Evolutionary conservation across 225 moss, liverwort and hornwort species (phyloP), one percentile per base, ranked within the genome.

Genomic region (Ulota crispa): DNA sequence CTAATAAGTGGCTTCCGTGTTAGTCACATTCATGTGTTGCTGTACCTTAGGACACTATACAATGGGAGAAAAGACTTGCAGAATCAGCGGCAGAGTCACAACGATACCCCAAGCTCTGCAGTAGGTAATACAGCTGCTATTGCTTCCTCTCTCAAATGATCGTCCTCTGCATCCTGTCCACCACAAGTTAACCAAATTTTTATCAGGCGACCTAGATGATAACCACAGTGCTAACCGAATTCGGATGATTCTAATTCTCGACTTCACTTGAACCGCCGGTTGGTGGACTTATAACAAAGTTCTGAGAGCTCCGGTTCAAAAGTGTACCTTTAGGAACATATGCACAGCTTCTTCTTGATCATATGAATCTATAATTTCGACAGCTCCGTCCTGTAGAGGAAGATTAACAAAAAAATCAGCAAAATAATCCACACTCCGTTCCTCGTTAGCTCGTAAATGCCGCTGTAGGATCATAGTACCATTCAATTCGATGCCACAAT

Each of bases 111-210:
- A 54, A 83, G 2, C 60, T 81, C 83, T 3, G 88, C 13, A 59
- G 24, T 83, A 70, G 88, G 88, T 59, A 88, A 75, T 16, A 88
- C 21, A 1, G 81, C 88, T 60, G 88, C 70, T 36, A 86, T 1
- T 0, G 83, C 83, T 75, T 88, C 78, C 70, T 78, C 71, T 69
- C 88, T 88, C 70, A 88, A 73, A 18, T 0, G 61, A 0, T 86
- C 83, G n/a, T 88, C 86, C 8, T 88, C 81, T 20, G 88, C 88
- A 81, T 88, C 88, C 88, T 88, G 81, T 9, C 42, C 3, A 78
- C 11, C 42, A 62, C 41, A 2, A 45, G 32, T 36, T 3, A 9
- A 21, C 8, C 2, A 21, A 9, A 8, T 15, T 15, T 0, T 8
- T 78, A n/a, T n/a, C 23, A 63, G 1, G 3, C 3, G 4, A 7